Base-by-base conservation (phyloP, 805 yeast genomes). In the Candida krabiensis region DNA sequence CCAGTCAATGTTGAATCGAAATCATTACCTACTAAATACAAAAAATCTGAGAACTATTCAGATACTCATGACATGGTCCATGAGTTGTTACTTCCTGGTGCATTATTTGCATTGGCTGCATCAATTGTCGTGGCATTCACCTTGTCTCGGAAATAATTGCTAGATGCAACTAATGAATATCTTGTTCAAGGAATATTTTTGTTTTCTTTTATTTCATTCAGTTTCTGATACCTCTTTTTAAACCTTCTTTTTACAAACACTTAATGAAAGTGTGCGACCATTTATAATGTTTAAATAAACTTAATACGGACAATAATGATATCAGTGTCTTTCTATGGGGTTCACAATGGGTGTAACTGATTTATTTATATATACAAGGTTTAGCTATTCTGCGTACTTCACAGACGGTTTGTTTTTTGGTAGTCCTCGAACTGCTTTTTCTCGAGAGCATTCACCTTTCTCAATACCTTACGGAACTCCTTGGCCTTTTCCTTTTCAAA, bases 81-180 rank as follows among this genome's bases (percentile, higher is more conserved):
- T 49, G 80, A 75, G 44, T 59, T 77, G 9, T 58, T 86, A 28
- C 60, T 85, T n/a, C 80, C 87, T 2, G 83, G 87, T 3, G 79
- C 79, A 0, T 43, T 82, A 4, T 70, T 78, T 28, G 71, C 77
- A 2, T 56, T 83, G 38, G 86, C 87, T 2, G 76, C 79, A 1
- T 68, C 85, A 1, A 66, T 75, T 16, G 62, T 79, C 13, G 63
- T 80, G 34, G 83, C 80, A 2, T 77, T 80, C 55, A 55, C 78
- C 1, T 51, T 80, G 15, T 70, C 75, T 19, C 70, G 77, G 52
- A 68, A 62, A 47, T 67, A 50, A 44, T 33, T 9, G 11, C 22
- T 18, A 19, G 8, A 30, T n/a, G 24, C 9, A 14, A 22, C 29
- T 35, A 31, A 32, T 30, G 29, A 34, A 9, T 25, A 14, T 18